Evolutionary conservation across 2,329 filamentous ascomycete genomes (phyloP).

Genomic region (Blastomyces parvus): DNA sequence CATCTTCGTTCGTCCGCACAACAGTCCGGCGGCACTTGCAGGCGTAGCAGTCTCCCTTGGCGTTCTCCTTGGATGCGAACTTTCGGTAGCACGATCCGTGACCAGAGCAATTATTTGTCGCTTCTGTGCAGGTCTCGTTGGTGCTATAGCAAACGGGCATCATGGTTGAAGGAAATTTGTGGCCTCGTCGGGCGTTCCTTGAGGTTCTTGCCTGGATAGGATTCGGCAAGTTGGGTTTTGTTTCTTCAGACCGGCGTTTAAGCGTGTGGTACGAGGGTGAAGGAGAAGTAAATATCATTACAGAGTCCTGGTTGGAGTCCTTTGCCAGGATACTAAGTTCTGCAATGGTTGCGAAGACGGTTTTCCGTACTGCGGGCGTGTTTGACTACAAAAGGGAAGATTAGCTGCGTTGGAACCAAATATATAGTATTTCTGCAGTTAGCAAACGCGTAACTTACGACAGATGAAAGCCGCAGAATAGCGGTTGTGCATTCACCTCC

Average conservation of each 20-base stretch:
- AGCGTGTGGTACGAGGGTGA: slow-evolving; percentile 12
- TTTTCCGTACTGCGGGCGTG: slow-evolving; percentile 1
- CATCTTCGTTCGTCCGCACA: slow-evolving; percentile 37
- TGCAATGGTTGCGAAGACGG: slow-evolving; percentile 18
- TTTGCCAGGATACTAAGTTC: slow-evolving; percentile 42
- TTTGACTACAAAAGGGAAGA: slow-evolving; percentile 25
- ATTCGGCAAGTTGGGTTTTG: slow-evolving; percentile 5
- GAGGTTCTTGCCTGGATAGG: slow-evolving; percentile 33
- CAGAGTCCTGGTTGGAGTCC: slow-evolving; percentile 47
- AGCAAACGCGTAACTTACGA: slow-evolving; percentile 24
- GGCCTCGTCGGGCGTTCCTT: slow-evolving; percentile 21
- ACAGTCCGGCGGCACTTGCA: slow-evolving; percentile 63
- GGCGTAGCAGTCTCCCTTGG: slow-evolving; percentile 56
- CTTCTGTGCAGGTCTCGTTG: slow-evolving; percentile 55
- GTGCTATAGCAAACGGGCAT: slow-evolving; percentile 68
- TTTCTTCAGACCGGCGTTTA: slow-evolving; percentile 8
- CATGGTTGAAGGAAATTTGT: slow-evolving; percentile 37
- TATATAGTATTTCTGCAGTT: not conserved
- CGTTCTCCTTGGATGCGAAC: slow-evolving; percentile 39
- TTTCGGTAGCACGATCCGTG: slow-evolving; percentile 69
- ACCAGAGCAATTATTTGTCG: slow-evolving; percentile 70
- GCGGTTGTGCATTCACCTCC: slow-evolving; percentile 10
- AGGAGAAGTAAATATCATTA: slow-evolving; percentile 47
- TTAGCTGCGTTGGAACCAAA: slow-evolving; percentile 35
- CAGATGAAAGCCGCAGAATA: slow-evolving; percentile 24